A percentile compares a stretch with the other conserved stretches of the same genome.
These are phyloP conservation scores for Neurospora sp. DNA, from an alignment of 495 filamentous ascomycete species.

Conservation along the genomic window DNA sequence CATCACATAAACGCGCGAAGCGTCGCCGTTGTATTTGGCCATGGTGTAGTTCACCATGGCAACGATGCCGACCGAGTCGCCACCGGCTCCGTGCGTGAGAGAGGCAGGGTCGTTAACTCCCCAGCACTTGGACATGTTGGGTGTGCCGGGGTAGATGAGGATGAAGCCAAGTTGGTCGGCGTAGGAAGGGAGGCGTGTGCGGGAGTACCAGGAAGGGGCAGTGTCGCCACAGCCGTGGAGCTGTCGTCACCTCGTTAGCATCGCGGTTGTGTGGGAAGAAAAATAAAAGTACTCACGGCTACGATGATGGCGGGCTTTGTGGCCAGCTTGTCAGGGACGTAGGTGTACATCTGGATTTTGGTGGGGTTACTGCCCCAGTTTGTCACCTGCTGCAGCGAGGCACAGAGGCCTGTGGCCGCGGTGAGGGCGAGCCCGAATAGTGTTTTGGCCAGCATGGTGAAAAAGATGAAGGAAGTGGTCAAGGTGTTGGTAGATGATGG, in stretches of 20 bases:
- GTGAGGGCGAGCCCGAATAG: conserved; percentile 12
- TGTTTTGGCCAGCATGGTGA: conserved; percentile 10
- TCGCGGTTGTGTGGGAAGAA: conserved; percentile 3
- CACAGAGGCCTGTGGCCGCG: conserved; percentile 9
- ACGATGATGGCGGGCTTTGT: conserved; percentile 27
- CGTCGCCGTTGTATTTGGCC: conserved; percentile 36
- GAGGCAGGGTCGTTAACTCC: conserved; percentile 37
- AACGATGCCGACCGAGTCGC: conserved; percentile 43
- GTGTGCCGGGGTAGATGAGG: conserved; percentile 41
- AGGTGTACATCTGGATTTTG: conserved; percentile 29
- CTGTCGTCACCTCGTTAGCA: conserved; percentile 6
- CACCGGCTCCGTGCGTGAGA: conserved; percentile 43
- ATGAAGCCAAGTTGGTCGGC: conserved; percentile 43
- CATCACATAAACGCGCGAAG: conserved; percentile 38
- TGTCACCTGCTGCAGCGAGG: conserved; percentile 27
- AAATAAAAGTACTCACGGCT: conserved; percentile 16
- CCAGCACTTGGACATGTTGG: conserved; percentile 45
- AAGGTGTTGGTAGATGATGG: neutral
- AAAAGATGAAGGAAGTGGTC: neutral
- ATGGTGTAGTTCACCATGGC: conserved; percentile 47
- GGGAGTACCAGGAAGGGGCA: conserved; percentile 22
- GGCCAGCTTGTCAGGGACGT: conserved; percentile 30
- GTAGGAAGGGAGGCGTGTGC: conserved; percentile 26
- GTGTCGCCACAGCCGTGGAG: conserved; percentile 29
- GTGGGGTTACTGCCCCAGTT: conserved; percentile 29